phyloP scores from a whole-genome alignment of 2,329 filamentous ascomycete genomes.

The Ophiocordyceps camponoti-rufipedis region DNA sequence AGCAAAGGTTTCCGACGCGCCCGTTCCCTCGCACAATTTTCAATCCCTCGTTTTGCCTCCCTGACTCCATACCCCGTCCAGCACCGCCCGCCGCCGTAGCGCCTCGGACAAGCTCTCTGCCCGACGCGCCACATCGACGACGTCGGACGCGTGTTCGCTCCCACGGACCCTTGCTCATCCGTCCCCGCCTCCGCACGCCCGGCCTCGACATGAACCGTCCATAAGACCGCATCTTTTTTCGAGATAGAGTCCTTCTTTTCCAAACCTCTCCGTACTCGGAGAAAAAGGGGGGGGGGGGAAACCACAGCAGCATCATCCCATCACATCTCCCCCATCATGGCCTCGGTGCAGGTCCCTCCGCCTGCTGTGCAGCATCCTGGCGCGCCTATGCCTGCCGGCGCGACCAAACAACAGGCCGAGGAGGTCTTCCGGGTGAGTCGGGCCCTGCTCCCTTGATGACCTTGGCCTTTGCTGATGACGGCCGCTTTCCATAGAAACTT shows the following conservation, averaged over 20 bases:
- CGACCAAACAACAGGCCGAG: constrained; percentile 63
- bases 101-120: constrained; percentile 3
- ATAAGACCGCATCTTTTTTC: constrained; percentile 7
- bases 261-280: too few species aligned
- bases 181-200: constrained; percentile 5
- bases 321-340: constrained; percentile 36
- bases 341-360: constrained; percentile 53
- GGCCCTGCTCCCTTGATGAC: not conserved
- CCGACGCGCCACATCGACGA: constrained; percentile 11
- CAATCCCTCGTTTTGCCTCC: constrained; percentile 5
- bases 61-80: constrained; percentile 4
- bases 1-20: constrained; percentile 14
- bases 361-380: constrained; percentile 50
- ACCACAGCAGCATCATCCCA: not conserved
- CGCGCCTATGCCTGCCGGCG: constrained; percentile 41
- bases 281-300: too few species aligned
- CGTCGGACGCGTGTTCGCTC: constrained; percentile 3
- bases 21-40: constrained; percentile 24
- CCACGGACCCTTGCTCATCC: constrained; percentile 4
- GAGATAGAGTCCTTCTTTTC: too few species aligned
- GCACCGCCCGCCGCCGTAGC: not conserved
- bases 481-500: constrained; percentile 44
- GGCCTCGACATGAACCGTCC: constrained; percentile 20
- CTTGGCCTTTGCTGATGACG: not conserved
- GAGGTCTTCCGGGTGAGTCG: constrained; percentile 47